These are phyloP conservation scores for Pisolithus albus DNA, from an alignment of 768 basidiomycete genomes.

Conservation along the genomic window DNA sequence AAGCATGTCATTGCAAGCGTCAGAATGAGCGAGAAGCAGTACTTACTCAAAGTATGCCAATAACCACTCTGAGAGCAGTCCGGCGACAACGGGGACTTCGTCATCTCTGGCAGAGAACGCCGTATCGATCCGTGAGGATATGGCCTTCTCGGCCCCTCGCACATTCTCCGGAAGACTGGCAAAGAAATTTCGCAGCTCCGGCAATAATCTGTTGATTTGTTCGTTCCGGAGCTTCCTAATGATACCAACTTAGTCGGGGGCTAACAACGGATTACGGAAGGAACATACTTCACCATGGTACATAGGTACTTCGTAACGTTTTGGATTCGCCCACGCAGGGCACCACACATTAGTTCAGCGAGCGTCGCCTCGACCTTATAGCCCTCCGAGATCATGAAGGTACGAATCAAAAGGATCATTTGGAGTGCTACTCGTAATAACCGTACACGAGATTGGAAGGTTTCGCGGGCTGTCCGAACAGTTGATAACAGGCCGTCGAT, in stretches of 20 bases:
- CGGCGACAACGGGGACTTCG: conserved; percentile 14
- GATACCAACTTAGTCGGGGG: conserved; percentile 12
- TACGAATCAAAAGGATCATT: conserved; percentile 38
- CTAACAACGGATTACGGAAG: not conserved
- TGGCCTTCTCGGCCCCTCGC: conserved; percentile 29
- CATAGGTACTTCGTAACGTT: conserved; percentile 41
- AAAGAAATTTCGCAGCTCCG: conserved; percentile 35
- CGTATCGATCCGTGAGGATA: conserved; percentile 18
- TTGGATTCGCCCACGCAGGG: conserved; percentile 38
- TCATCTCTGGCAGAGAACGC: conserved; percentile 13
- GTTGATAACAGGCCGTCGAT: conserved; percentile 26
- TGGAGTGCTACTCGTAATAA: conserved; percentile 42
- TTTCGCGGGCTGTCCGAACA: conserved; percentile 33
- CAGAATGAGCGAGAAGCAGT: not conserved
- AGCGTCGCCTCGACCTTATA: conserved; percentile 31
- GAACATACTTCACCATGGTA: conserved; percentile 42
- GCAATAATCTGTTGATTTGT: conserved; percentile 34
- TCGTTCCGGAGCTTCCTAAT: conserved; percentile 36
- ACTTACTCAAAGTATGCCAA: conserved; percentile 44
- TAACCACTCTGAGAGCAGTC: conserved; percentile 43
- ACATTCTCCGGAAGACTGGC: conserved; percentile 24
- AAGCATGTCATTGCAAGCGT: not conserved
- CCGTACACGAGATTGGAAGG: conserved; percentile 27
- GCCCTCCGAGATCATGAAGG: conserved; percentile 37
- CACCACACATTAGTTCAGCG: conserved; percentile 38